Evolutionary conservation across 202 grass and related monocot species (phyloP).

Genomic region (Zizania palustris): DNA sequence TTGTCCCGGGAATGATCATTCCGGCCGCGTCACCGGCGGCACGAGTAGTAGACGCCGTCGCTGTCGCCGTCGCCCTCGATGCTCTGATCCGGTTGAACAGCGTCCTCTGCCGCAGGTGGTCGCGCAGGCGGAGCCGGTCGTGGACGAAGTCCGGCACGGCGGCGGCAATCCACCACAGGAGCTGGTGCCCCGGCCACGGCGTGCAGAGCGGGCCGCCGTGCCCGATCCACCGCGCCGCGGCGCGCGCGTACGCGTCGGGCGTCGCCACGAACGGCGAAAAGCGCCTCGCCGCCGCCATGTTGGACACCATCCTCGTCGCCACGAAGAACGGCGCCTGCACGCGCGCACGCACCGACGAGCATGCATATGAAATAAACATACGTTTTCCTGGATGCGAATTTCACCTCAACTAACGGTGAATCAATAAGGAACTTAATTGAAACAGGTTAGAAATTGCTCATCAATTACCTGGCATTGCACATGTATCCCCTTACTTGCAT

Average conservation of each 20-base stretch:
- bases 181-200: slow-evolving; percentile 37
- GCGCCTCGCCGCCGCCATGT: not conserved
- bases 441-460: not conserved
- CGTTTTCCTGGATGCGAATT: no score
- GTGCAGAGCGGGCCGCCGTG: slow-evolving; percentile 31
- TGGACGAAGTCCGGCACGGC: slow-evolving; percentile 35
- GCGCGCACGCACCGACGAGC: not conserved
- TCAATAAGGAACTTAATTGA: not conserved
- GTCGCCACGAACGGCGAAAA: slow-evolving; percentile 1
- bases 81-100: not conserved
- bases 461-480: slow-evolving; percentile 60
- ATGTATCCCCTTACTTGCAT: slow-evolving; percentile 53
- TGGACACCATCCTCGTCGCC: slow-evolving; percentile 41
- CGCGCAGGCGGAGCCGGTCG: slow-evolving; percentile 30
- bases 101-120: slow-evolving; percentile 36
- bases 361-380: no score
- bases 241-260: slow-evolving; percentile 37
- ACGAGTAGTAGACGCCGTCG: no score
- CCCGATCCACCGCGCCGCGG: slow-evolving; percentile 45
- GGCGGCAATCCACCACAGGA: slow-evolving; percentile 35
- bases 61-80: not conserved
- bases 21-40: no score
- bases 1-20: no score
- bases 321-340: slow-evolving; percentile 44
- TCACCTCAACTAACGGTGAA: no score